Base-by-base conservation (phyloP, 2,329 filamentous ascomycete species). In the Cladosporium velox region DNA sequence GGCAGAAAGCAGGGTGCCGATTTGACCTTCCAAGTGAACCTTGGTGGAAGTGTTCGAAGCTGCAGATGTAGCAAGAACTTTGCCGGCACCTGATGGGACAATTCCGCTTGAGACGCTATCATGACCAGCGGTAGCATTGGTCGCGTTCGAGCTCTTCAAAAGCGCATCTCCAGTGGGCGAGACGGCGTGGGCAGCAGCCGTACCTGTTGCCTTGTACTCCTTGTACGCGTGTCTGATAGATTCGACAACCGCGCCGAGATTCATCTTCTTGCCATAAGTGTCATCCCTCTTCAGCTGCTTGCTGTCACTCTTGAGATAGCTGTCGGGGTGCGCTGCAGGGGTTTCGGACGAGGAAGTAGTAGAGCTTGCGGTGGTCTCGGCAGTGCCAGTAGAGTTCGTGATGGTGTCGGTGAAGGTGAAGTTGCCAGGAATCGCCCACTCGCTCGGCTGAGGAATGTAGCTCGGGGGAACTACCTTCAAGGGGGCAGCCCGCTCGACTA, bases 341-440 rank as follows among this genome's bases (percentile, higher is more conserved):
- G 26, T n/a, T 15, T 58, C 30, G 11, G n/a, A 15, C 10, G 54
- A 58, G 8, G 60, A 64, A 28, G 60, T 55, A 18, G 49, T 57
- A 15, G 35, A 11, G 44, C 32, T 51, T 32, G n/a, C 59, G 7
- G 41, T 51, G n/a, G 28, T 32, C 6, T 49, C 12, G 5, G 30
- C 15, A 41, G 57, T 44, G 24, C 49, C 49, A 52, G 49, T 52
- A 11, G 26, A 12, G 49, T 52, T 52, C 18, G 44, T 34, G 2
- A 64, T 64, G 1, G 61, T 57, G 18, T 64, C 61, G 51, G 61
- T 57, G 38, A 64, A 64, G 2, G 51, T 64, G 51, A 64, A 64
- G 51, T 57, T 30, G 6, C 44, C 34, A 14, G 61, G 61, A 18
- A 64, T 47, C 4, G 61, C 61, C 61, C 61, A 64, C 26, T 64